Evolutionary conservation across 345 rosid species (phyloP).

Genomic region (Boechera retrofracta): DNA sequence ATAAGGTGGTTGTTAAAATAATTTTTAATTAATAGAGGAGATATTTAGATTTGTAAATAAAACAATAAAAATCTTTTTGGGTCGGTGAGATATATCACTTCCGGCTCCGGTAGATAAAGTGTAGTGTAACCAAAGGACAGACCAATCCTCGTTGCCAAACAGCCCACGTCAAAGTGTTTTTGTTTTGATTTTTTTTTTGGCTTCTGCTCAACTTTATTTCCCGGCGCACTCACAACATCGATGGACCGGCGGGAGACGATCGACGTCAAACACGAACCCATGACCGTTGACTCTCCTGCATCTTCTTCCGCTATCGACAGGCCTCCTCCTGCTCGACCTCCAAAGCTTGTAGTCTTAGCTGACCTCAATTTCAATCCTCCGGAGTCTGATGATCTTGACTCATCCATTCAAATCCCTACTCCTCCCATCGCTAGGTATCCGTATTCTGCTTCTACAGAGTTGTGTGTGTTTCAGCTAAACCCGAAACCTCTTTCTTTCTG

Average conservation of each 20-base stretch:
- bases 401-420: constrained; percentile 43
- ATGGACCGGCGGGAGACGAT: constrained; percentile 45
- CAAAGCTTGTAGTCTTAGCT: constrained; percentile 73
- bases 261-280: constrained; percentile 60
- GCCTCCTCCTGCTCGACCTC: constrained; percentile 44
- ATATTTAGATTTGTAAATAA: no score
- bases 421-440: constrained; percentile 57
- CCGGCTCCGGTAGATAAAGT: neutral
- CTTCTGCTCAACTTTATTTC: constrained; percentile 1
- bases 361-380: constrained; percentile 96
- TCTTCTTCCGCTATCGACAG: constrained; percentile 42
- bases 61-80: no score
- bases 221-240: constrained; percentile 19
- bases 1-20: no score
- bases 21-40: no score
- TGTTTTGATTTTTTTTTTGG: neutral
- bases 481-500: neutral
- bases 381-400: constrained; percentile 62
- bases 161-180: neutral
- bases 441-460: neutral
- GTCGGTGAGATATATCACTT: neutral
- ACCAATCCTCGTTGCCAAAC: constrained; percentile 29
- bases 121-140: neutral
- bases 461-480: neutral
- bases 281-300: constrained; percentile 40